Evolutionary conservation across 208 protist species (phyloP).

Genomic region (Naegleria fowleri): DNA sequence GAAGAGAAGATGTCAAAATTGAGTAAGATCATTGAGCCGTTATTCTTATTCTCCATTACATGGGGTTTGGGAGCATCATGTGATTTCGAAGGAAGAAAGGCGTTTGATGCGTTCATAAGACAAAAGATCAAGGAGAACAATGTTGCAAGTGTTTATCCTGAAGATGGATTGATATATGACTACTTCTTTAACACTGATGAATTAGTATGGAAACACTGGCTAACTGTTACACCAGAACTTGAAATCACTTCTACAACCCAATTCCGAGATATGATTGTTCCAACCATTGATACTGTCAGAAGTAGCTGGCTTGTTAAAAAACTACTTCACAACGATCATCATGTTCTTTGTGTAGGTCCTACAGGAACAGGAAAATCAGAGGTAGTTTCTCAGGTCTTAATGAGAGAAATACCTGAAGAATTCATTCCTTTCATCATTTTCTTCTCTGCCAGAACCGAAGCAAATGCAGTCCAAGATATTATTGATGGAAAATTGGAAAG

Average conservation of each 20-base stretch:
- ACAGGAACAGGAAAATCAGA: slow-evolving; percentile 96
- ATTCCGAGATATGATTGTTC: slow-evolving; percentile 94
- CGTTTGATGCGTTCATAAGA: slow-evolving; percentile 88
- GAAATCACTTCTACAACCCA: slow-evolving; percentile 64
- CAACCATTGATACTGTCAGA: slow-evolving; percentile 89
- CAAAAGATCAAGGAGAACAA: slow-evolving; percentile 59
- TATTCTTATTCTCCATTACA: slow-evolving; percentile 91
- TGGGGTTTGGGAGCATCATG: slow-evolving; percentile 94
- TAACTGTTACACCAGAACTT: slow-evolving; percentile 73
- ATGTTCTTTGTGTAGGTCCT: slow-evolving; percentile 89
- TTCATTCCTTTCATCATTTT: slow-evolving; percentile 90
- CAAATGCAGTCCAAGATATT: slow-evolving; percentile 93
- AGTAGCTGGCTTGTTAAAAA: slow-evolving; percentile 88
- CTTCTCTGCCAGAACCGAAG: slow-evolving; percentile 94
- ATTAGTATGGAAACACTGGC: slow-evolving; percentile 82
- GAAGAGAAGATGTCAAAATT: slow-evolving; percentile 69
- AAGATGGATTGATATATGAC: slow-evolving; percentile 86
- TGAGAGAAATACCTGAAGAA: slow-evolving; percentile 82
- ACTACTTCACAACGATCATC: slow-evolving; percentile 73
- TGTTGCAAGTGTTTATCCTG: slow-evolving; percentile 69
- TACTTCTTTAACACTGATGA: slow-evolving; percentile 81
- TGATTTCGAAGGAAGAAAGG: slow-evolving; percentile 69
- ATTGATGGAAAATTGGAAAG: slow-evolving; percentile 95
- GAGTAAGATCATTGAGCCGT: slow-evolving; percentile 63
- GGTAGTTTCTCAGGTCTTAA: slow-evolving; percentile 84